Evolutionary conservation across 1,139 yeast species (phyloP).

Genomic region (Scheffersomyces parashehatae): DNA sequence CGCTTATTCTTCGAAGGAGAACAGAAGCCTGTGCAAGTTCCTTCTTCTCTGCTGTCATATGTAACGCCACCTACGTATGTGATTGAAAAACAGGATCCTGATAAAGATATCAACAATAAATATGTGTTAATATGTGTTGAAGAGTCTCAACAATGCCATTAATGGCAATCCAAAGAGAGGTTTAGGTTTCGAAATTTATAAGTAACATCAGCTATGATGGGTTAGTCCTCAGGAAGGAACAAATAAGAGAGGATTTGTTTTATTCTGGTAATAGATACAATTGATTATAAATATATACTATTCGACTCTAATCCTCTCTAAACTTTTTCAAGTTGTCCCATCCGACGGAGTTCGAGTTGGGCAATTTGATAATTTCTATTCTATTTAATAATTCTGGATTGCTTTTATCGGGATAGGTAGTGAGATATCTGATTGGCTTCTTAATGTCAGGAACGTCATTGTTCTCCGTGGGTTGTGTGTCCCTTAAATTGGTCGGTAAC

Average conservation of each 20-base stretch:
- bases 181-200: constrained; percentile 17
- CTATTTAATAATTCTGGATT: constrained; percentile 39
- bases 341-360: constrained; percentile 47
- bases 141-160: constrained; percentile 10
- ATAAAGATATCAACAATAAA: constrained; percentile 15
- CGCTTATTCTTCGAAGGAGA: constrained; percentile 21
- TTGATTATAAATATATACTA: not conserved
- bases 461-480: constrained; percentile 12
- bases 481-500: constrained; percentile 38
- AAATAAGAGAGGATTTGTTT: not conserved
- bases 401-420: constrained; percentile 31
- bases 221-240: not conserved
- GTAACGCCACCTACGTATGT: constrained; percentile 11
- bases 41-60: constrained; percentile 1
- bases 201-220: not conserved
- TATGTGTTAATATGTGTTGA: constrained; percentile 17
- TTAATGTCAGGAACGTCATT: constrained; percentile 29
- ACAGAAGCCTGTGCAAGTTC: constrained; percentile 1
- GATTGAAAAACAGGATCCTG: constrained; percentile 9
- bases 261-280: not conserved
- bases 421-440: constrained; percentile 35
- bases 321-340: constrained; percentile 49
- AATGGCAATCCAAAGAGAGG: constrained; percentile 12
- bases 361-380: constrained; percentile 44
- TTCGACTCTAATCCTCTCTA: constrained; percentile 12